A percentile compares a stretch with the other conserved stretches of the same genome.
phyloP scores from a whole-genome alignment of 2,329 filamentous ascomycete genomes.

The Alternaria triticina region DNA sequence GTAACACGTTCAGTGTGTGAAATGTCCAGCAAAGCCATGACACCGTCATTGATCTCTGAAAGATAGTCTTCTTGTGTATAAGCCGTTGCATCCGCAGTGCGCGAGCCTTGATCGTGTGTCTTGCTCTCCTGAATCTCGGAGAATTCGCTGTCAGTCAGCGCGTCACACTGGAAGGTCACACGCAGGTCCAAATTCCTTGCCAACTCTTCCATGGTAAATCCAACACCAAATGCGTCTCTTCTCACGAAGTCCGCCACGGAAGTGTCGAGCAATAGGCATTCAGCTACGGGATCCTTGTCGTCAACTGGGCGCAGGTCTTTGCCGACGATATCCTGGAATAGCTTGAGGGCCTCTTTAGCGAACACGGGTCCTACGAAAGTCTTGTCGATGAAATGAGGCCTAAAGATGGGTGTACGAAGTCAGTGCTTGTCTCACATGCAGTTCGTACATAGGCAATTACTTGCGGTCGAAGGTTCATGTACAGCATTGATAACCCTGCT shows the following conservation, averaged over 20 bases:
- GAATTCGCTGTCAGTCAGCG: background rate
- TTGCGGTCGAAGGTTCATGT: background rate
- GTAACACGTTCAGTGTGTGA: background rate
- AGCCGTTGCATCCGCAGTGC: background rate
- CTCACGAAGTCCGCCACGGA: slow-evolving; percentile 5
- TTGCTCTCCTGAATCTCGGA: background rate
- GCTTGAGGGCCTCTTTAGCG: slow-evolving; percentile 4
- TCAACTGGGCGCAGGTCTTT: slow-evolving; percentile 7
- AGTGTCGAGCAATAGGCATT: background rate
- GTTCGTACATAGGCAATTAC: no score
- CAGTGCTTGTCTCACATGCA: no score
- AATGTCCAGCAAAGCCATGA: slow-evolving; percentile 1
- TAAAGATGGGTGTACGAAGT: no score
- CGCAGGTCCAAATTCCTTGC: slow-evolving; percentile 9
- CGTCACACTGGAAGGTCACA: slow-evolving; percentile 9
- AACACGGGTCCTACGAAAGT: slow-evolving; percentile 1
- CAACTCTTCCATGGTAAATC: slow-evolving; percentile 5
- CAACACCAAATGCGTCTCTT: slow-evolving; percentile 12
- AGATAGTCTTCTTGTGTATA: background rate
- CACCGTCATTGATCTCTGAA: background rate
- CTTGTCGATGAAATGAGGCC: slow-evolving; percentile 12
- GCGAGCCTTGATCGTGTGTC: background rate
- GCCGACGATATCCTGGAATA: slow-evolving; percentile 3
- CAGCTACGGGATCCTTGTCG: background rate
- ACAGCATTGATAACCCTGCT: background rate